Evolutionary conservation across 257 asterid species (phyloP).

Genomic region (Anisodus tanguticus): DNA sequence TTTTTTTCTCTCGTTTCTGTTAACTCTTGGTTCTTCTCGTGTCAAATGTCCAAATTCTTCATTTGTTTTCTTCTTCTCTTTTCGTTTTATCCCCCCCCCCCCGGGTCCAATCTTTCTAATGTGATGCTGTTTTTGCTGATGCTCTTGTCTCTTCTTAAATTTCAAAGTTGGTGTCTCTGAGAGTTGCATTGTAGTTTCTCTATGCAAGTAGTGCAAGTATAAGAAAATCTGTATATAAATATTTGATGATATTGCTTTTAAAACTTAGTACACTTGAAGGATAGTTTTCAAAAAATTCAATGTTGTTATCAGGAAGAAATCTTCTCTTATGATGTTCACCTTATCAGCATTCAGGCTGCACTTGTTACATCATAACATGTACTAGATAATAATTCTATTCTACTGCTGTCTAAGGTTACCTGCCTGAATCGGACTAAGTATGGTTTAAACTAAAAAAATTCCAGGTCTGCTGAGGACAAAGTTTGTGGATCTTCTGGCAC

Average conservation of each 20-base stretch:
- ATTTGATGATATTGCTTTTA: background rate
- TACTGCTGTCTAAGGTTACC: background rate
- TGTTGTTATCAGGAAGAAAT: background rate
- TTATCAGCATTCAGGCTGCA: background rate
- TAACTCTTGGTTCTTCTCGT: conserved; percentile 22
- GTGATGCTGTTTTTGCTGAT: background rate
- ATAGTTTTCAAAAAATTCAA: background rate
- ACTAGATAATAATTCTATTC: background rate
- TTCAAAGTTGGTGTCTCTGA: background rate
- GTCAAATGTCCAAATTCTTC: background rate
- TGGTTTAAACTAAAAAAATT: conserved; percentile 27
- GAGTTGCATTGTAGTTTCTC: background rate
- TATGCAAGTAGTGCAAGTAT: background rate
- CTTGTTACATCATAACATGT: background rate
- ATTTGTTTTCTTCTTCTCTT: background rate
- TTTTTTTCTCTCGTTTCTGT: background rate
- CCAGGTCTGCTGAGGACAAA: conserved; percentile 52
- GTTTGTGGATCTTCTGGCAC: conserved; percentile 26
- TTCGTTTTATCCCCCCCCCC: background rate
- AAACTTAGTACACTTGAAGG: background rate
- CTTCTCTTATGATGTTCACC: background rate
- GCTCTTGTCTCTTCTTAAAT: background rate
- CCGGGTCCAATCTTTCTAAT: background rate
- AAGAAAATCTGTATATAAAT: background rate
- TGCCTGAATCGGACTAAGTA: background rate